phyloP scores from a whole-genome alignment of 2,329 filamentous ascomycete genomes.

The Periconia macrospinosa region DNA sequence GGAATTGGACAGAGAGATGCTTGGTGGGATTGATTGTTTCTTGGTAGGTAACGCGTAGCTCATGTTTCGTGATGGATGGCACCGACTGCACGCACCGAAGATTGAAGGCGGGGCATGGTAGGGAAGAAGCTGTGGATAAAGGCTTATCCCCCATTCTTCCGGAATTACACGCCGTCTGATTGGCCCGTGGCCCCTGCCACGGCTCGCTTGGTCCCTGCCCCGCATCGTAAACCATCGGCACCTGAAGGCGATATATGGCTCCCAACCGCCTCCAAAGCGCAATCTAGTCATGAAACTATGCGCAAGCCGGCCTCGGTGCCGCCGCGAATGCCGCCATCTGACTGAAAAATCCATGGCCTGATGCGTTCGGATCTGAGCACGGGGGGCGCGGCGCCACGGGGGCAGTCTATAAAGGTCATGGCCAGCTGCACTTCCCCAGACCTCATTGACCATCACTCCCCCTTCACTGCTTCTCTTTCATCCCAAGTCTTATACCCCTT shows the following conservation, averaged over 20 bases:
- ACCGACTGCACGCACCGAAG: conserved; percentile 14
- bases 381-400: too few relatives aligned
- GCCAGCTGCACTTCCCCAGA: background rate
- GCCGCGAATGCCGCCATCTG: background rate
- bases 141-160: conserved; percentile 31
- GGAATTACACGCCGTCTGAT: conserved; percentile 3
- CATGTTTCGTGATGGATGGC: background rate
- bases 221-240: conserved; percentile 9
- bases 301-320: background rate
- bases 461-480: background rate
- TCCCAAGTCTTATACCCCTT: too few relatives aligned
- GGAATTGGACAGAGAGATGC: background rate
- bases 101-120: conserved; percentile 27
- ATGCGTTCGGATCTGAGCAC: background rate
- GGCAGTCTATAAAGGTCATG: background rate
- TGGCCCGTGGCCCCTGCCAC: conserved; percentile 5
- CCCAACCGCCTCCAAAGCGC: background rate
- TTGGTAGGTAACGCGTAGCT: background rate
- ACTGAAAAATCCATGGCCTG: background rate
- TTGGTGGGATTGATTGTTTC: background rate
- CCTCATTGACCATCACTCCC: background rate
- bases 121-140: conserved; percentile 16
- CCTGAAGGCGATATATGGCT: background rate
- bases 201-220: conserved; percentile 4
- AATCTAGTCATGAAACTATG: background rate